These are phyloP conservation scores for Rubia peregrina DNA, from an alignment of 305 asterid genomes.

Conservation along the genomic window DNA sequence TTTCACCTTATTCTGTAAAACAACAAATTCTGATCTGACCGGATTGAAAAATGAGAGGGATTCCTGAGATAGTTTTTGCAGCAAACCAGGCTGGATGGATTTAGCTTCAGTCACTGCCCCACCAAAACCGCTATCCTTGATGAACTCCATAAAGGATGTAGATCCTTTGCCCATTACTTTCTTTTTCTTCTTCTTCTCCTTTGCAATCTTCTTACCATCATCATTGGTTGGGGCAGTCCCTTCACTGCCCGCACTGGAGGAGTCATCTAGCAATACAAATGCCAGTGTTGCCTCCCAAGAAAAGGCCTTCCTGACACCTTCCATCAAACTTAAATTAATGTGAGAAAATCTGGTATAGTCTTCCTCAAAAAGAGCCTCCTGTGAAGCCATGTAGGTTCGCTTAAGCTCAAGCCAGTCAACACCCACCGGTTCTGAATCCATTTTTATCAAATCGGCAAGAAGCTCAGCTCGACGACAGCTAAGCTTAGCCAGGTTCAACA, in stretches of 20 bases:
- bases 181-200: constrained; percentile 71
- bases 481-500: constrained; percentile 45
- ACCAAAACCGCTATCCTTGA: constrained; percentile 49
- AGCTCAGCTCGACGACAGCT: constrained; percentile 45
- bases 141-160: constrained; percentile 47
- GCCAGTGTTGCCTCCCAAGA: constrained; percentile 72
- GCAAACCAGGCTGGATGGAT: background rate
- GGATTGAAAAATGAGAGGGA: constrained; percentile 49
- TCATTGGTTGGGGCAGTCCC: constrained; percentile 26
- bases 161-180: constrained; percentile 82
- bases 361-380: constrained; percentile 29
- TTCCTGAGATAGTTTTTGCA: constrained; percentile 37
- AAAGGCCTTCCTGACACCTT: constrained; percentile 46
- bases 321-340: constrained; percentile 35
- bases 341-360: constrained; percentile 43
- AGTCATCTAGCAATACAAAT: constrained; percentile 56
- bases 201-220: constrained; percentile 44
- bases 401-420: constrained; percentile 29
- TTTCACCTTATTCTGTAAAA: constrained; percentile 52
- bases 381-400: constrained; percentile 27
- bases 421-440: background rate
- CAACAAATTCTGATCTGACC: constrained; percentile 33
- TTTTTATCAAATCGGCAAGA: constrained; percentile 28
- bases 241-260: constrained; percentile 14
- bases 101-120: constrained; percentile 23